These are phyloP conservation scores for Paracorniculantispora psalliotae DNA, from an alignment of 2,329 filamentous ascomycete species.

Conservation along the genomic window DNA sequence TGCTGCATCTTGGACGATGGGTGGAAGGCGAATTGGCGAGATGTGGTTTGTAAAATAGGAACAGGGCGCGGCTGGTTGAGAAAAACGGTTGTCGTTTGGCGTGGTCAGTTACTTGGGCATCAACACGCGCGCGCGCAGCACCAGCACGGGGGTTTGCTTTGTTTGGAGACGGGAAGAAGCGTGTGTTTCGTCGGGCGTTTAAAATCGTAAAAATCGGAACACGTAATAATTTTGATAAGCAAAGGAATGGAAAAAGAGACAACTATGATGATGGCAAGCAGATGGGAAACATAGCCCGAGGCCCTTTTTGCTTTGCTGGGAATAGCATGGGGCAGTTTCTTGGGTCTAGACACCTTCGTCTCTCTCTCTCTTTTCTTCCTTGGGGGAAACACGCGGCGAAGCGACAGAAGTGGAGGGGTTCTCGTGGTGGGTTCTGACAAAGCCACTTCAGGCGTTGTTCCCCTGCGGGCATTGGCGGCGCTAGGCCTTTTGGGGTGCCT, in stretches of 20 bases:
- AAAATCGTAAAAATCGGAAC: neutral
- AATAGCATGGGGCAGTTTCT: neutral
- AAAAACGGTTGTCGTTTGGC: neutral
- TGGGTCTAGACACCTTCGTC: neutral
- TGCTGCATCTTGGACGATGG: slow-evolving; percentile 10
- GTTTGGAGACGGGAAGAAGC: neutral
- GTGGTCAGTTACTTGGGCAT: neutral
- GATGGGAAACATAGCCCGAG: neutral
- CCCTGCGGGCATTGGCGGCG: neutral
- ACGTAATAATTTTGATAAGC: neutral
- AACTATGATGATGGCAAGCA: neutral
- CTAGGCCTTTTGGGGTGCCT: neutral
- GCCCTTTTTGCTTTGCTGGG: neutral
- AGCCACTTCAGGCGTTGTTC: too few relatives aligned
- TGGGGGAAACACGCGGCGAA: too few relatives aligned
- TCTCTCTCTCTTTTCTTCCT: neutral
- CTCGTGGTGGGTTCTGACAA: too few relatives aligned
- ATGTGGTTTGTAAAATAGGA: neutral
- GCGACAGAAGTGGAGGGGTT: too few relatives aligned
- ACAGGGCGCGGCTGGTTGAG: neutral
- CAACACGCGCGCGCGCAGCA: neutral
- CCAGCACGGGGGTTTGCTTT: too few relatives aligned
- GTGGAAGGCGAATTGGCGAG: too few relatives aligned
- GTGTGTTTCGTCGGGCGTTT: neutral
- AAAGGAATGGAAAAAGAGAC: neutral